Evolutionary conservation across 1,284 basidiomycete species (phyloP).

Genomic region (Melampsora larici-populina): DNA sequence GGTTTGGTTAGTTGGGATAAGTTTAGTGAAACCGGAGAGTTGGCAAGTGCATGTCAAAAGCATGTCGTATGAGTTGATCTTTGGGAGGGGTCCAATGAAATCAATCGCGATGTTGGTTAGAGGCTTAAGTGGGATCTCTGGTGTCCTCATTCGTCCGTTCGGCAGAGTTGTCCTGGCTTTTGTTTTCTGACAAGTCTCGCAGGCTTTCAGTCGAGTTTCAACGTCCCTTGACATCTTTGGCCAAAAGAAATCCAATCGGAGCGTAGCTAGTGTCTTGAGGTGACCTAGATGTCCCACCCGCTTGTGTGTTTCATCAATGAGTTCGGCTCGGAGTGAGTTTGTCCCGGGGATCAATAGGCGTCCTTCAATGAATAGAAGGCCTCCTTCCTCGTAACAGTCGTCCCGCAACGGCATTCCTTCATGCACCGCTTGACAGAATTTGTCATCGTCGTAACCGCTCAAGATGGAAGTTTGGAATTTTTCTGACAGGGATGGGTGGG

Average conservation of each 20-base stretch:
- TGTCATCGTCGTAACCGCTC: background rate
- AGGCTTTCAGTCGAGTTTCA: background rate
- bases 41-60: too few species aligned
- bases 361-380: constrained; percentile 8
- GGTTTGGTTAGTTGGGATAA: background rate
- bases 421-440: background rate
- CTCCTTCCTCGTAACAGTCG: background rate
- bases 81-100: constrained; percentile 2
- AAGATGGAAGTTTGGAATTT: background rate
- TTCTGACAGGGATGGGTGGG: background rate
- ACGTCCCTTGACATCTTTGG: too few species aligned
- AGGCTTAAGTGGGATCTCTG: background rate
- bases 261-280: too few species aligned
- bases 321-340: too few species aligned
- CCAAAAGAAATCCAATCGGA: background rate
- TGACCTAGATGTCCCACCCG: too few species aligned
- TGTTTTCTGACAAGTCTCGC: background rate
- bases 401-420: background rate
- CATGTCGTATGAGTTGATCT: background rate
- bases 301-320: too few species aligned
- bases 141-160: constrained; percentile 10
- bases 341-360: too few species aligned
- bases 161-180: background rate
- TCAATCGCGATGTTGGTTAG: background rate
- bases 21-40: constrained; percentile 1